Base-by-base conservation (phyloP, 2,329 filamentous ascomycete species). In the Talaromyces marneffei region DNA sequence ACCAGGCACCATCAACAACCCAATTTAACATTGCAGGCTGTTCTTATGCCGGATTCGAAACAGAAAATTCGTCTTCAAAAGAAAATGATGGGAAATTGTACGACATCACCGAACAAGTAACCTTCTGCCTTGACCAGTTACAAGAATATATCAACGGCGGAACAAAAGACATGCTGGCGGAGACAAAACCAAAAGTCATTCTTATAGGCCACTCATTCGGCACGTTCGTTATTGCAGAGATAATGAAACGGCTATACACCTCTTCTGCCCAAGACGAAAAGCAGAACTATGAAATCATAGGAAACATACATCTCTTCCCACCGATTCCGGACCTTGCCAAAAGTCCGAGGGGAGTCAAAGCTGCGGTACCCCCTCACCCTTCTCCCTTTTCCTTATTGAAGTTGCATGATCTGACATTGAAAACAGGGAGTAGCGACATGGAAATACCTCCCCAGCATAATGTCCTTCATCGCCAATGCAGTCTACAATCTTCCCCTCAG, bases 171-270 rank as follows among this genome's bases (percentile, higher is more conserved):
- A n/a, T n/a, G n/a, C n/a, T n/a, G n/a, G 31, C 59, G 20, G 16
- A 42, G 31, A 59, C 44, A 16, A 60, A 33, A 40, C 42, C 31
- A 16, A 61, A 61, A 42, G 46, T 63, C 2, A 61, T 63, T 37
- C 44, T 63, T 10, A 40, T 63, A n/a, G 58, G 58, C 4, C 62
- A 61, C 16, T 61, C 62, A 2, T 58, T 61, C 23, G 62, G 62
- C 48, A 61, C 58, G 1, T 63, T 63, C 27, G 46, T 63, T 9
- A 39, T 53, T n/a, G 33, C 62, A 4, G 62, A 63, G 44, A 59
- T 63, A 18, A 35, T 63, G 35, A 63, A 57, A 23, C 52, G 50
- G 14, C 10, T 63, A 25, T 55, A 9, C 25, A 29, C 16, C n/a
- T 23, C 7, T 18, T 40, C 16, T 12, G 53, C 4, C 23, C 29